These are phyloP conservation scores for Acorus calamus DNA, from an alignment of 106 monocot species.

Conservation along the genomic window DNA sequence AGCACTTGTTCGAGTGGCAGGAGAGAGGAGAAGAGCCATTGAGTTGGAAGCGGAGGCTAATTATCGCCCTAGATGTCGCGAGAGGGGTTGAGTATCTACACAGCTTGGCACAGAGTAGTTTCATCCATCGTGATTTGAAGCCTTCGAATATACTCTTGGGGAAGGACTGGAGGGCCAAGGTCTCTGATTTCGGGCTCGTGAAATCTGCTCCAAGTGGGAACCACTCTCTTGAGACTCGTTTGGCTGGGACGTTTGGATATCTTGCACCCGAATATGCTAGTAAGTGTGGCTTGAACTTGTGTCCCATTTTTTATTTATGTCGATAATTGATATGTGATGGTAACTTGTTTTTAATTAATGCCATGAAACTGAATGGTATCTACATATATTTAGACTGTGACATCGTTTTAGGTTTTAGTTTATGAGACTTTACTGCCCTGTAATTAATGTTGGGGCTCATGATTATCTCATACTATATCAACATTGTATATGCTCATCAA, in stretches of 20 bases:
- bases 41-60: slow-evolving; percentile 82
- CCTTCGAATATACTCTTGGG: slow-evolving; percentile 89
- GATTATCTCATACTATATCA: too few species aligned
- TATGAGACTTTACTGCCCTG: too few species aligned
- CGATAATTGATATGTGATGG: background rate
- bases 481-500: too few species aligned
- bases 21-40: slow-evolving; percentile 34
- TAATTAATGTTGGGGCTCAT: too few species aligned
- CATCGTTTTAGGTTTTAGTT: background rate
- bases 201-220: slow-evolving; percentile 64
- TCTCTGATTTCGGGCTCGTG: slow-evolving; percentile 92
- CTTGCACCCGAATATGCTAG: slow-evolving; percentile 97
- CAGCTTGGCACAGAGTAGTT: slow-evolving; percentile 77
- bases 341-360: background rate
- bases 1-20: slow-evolving; percentile 54
- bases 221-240: slow-evolving; percentile 71
- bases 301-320: background rate
- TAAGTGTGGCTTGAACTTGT: slow-evolving; percentile 30
- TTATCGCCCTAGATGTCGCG: slow-evolving; percentile 81
- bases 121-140: slow-evolving; percentile 93
- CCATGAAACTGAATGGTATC: background rate
- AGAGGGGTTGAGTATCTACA: slow-evolving; percentile 90
- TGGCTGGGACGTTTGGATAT: slow-evolving; percentile 97
- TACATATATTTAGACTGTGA: background rate
- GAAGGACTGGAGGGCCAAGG: slow-evolving; percentile 72